Evolutionary conservation across 306 rosid species (phyloP), one percentile per base, ranked within the genome.

Genomic region (Rubus idaeus): DNA sequence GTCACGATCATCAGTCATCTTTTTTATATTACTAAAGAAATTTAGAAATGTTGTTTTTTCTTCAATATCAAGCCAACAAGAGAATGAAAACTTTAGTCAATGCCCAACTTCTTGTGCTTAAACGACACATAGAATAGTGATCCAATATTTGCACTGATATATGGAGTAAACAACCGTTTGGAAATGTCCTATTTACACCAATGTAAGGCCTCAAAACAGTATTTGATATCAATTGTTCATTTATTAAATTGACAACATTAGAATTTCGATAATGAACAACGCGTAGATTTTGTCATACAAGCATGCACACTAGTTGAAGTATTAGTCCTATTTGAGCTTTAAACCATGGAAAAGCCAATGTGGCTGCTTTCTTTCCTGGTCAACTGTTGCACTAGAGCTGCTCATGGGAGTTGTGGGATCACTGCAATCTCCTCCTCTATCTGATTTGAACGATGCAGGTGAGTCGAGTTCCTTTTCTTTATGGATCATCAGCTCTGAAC

Each of bases 291-390:
- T 39, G 47, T 47, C 47, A 8, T 83, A 74, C 77, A 80, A 78
- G 72, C 72, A 73, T 70, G 77, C 79, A 70, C 71, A 74, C 78
- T 73, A 82, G 83, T 81, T 61, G 71, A 75, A 76, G 73, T 74
- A 10, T 39, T 4, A 4, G 11, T 87, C 73, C 81, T 87, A 92
- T 77, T 92, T 79, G 81, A 89, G 94, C 87, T 84, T 91, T 83
- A 92, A 83, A 56, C 92, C 83, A 81, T 87, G 95, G 68, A 90
- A 80, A 80, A 89, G 93, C 93, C 98, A 89, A 87, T 81, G 90
- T 74, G 89, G 84, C 77, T 89, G 82, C 82, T 87, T 87, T 73
- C 84, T 84, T 78, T 93, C 91, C 77, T 79, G 96, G 73, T 92
- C 87, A 77, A 84, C 80, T 49, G 89, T 91, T 30, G 90, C 91